Base-by-base conservation (phyloP, 2,329 filamentous ascomycete species). In the Hymenotorrendiella dingleyae region DNA sequence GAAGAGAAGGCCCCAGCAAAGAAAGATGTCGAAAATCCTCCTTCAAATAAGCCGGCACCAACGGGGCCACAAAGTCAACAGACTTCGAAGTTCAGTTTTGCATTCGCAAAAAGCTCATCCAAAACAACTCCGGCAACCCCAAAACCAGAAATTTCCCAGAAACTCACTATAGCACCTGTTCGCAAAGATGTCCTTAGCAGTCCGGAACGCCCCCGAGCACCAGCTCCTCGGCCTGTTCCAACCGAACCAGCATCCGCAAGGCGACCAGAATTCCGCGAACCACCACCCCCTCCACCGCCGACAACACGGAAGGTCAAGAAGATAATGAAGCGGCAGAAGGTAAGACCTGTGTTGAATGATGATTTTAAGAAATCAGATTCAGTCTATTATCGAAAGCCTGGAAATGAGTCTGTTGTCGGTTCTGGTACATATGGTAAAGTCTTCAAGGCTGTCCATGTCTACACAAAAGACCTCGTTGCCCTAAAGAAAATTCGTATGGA, bases 341-440 rank as follows among this genome's bases (percentile, higher is more conserved):
- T 80, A 35, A 80, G 82, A 40, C 88, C 87, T 2, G 76, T 71
- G 4, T 67, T 97, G 1, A 68, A 82, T 0, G 68, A 80, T 19
- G 86, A 95, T 23, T 78, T 91, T 55, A 78, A 80, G 9, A 70
- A 73, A 5, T 94, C 90, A 0, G 84, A 91, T 34, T 96, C 90
- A 0, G 89, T 97, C 3, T 97, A 94, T 64, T 95, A 84, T 67
- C 77, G 91, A 50, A 97, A 96, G 61, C 90, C 90, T 1, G 91
- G 91, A n/a, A 95, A 97, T 55, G 91, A 94, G 62, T 97, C 91
- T 0, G 91, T 97, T 0, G 84, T 97, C 16, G 91, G 91, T 12
- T 94, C 91, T 32, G 91, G 91, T 9, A 97, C 91, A 0, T 97
- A 96, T 57, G 93, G 88, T 40, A 94, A 94, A 63, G 89, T 95